Base-by-base conservation (phyloP, 805 yeast genomes). In the Zygoascus flipseniorum region DNA sequence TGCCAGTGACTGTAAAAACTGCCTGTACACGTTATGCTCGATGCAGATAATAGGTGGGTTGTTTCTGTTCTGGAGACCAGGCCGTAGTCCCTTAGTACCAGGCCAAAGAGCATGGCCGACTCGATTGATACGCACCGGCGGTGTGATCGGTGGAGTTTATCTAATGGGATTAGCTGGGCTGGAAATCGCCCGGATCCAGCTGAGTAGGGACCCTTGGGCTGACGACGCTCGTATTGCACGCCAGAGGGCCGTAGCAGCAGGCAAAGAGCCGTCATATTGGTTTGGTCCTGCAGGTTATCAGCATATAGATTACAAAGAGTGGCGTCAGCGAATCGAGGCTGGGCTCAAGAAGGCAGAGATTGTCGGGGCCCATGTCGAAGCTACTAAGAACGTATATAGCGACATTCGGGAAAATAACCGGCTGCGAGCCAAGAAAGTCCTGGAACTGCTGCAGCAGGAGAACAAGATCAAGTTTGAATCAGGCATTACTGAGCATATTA, bases 171-270 rank as follows among this genome's bases (percentile, higher is more conserved):
- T 77, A 52, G 72, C 85, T 2, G 77, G 81, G 2, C 62, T 83
- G 37, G 92, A 85, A 60, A 58, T 74, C 6, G 71, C 79, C 14
- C 70, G 90, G 52, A 59, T 82, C 42, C 60, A 73, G 48, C 54
- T 68, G 44, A 62, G 63, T 9, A 55, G 57, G 44, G 90, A 85
- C 62, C 90, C 90, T 9, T 85, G 90, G 90, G 73, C 68, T 26
- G 87, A 81, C 32, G 89, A 85, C 61, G 86, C 89, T 2, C 72
- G 66, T 47, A 61, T 63, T 16, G 83, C 80, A 35, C 76, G 88
- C 41, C 69, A 68, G 18, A 64, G 74, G 54, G 85, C 83, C 0
- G 69, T 69, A 31, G 69, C 72, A 47, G 72, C 71, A 47, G 82
- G 85, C 5, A 71, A 72, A 52, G 69, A 68, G 35, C 76, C 78